Evolutionary conservation across 2,329 filamentous ascomycete species (phyloP).

Genomic region (Fusarium robinianum): DNA sequence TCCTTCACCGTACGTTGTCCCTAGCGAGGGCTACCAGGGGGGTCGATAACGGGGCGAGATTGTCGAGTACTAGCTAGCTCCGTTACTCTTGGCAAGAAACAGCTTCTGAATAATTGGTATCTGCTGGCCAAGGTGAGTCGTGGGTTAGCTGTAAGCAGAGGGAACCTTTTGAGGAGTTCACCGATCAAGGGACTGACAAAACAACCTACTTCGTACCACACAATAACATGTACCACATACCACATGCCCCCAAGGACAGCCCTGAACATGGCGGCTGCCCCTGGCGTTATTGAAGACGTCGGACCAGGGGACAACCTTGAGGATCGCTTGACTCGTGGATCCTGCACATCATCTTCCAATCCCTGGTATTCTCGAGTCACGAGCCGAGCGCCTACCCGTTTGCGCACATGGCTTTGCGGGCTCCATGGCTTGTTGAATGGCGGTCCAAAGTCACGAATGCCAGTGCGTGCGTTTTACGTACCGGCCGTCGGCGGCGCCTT

Average conservation of each 20-base stretch:
- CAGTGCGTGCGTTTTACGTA: constrained; percentile 26
- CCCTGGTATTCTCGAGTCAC: constrained; percentile 34
- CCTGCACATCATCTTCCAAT: constrained; percentile 41
- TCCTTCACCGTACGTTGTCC: too few relatives aligned
- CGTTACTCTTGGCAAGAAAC: too few relatives aligned
- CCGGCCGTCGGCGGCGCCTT: constrained; percentile 12
- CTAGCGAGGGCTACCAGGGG: too few relatives aligned
- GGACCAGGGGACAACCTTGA: constrained; percentile 23
- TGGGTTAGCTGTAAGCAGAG: neutral
- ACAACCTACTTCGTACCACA: too few relatives aligned
- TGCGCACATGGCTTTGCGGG: constrained; percentile 23
- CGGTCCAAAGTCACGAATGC: constrained; percentile 13
- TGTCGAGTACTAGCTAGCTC: too few relatives aligned
- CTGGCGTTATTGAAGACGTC: constrained; percentile 13
- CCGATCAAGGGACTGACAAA: constrained; percentile 8
- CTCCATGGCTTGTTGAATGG: constrained; percentile 6
- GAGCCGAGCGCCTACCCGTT: constrained; percentile 25
- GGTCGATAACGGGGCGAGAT: too few relatives aligned
- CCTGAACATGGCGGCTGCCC: constrained; percentile 1
- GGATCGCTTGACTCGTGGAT: constrained; percentile 44
- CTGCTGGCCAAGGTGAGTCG: constrained; percentile 1
- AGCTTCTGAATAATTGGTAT: too few relatives aligned
- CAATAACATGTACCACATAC: too few relatives aligned
- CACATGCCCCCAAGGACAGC: too few relatives aligned
- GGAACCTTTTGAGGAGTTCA: constrained; percentile 5